Percentiles rank a stretch among this genome's conserved stretches.
These are phyloP conservation scores for Aspergillus neotritici DNA, from an alignment of 2,329 filamentous ascomycete genomes.

Conservation along the genomic window DNA sequence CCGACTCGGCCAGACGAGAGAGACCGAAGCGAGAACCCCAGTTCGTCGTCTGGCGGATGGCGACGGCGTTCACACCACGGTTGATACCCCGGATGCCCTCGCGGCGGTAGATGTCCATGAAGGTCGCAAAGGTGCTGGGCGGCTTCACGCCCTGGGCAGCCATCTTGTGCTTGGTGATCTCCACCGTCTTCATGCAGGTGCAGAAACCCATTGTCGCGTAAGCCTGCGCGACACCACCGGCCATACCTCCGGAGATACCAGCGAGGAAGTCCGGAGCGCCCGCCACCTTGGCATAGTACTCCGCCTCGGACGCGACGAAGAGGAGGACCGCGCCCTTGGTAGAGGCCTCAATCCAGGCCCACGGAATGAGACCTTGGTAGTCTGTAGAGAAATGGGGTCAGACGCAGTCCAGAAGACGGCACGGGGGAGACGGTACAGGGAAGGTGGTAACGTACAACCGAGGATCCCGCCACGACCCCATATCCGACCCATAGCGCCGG, in stretches of 20 bases:
- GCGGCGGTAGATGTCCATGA: conserved; percentile 92
- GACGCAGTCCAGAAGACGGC: conserved; percentile 12
- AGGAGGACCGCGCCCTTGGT: conserved; percentile 98
- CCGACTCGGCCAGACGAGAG: conserved; percentile 81
- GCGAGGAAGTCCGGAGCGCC: conserved; percentile 82
- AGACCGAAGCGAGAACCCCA: conserved; percentile 97
- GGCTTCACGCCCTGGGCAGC: conserved; percentile 76
- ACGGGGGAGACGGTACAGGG: conserved; percentile 7
- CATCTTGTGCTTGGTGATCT: conserved; percentile 98
- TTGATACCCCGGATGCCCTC: conserved; percentile 97
- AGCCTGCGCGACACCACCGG: conserved; percentile 91
- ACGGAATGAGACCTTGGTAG: conserved; percentile 98
- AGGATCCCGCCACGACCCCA: conserved; percentile 90
- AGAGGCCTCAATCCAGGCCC: conserved; percentile 99
- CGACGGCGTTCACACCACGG: conserved; percentile 96
- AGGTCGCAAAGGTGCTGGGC: conserved; percentile 86
- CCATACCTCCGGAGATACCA: conserved; percentile 87
- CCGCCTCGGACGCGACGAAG: conserved; percentile 97
- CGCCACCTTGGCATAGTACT: conserved; percentile 80
- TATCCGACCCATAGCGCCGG: conserved; percentile 72
- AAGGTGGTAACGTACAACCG: conserved; percentile 65
- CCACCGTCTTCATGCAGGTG: conserved; percentile 99
- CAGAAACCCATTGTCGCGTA: conserved; percentile 99
- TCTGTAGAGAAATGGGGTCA: conserved; percentile 50
- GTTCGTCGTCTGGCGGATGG: conserved; percentile 98